Conservation (phyloP, 805 yeast genomes). For the Metschnikowia amazonensis region DNA sequence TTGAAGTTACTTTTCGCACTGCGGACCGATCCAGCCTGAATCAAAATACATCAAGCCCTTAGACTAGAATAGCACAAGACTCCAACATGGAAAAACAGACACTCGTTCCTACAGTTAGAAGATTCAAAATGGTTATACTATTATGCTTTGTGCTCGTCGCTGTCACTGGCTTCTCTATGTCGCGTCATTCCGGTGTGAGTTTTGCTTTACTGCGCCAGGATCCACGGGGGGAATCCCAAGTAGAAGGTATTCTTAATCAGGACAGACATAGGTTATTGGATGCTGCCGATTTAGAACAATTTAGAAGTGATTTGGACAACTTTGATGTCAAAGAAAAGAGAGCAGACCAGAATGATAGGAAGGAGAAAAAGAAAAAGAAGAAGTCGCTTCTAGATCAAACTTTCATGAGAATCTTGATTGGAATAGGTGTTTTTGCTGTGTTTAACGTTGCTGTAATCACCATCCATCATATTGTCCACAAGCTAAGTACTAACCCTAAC, state of each 20-base stretch:
- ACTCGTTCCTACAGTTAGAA: not conserved
- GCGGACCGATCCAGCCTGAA: not conserved
- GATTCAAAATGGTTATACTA: not conserved
- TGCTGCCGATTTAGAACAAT: not conserved
- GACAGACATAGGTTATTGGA: not conserved
- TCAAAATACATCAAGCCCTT: constrained; percentile 5
- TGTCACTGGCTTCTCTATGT: not conserved
- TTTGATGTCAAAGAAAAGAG: not conserved
- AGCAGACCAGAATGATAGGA: constrained; percentile 3
- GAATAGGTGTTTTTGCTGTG: constrained; percentile 31
- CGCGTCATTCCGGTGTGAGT: constrained; percentile 1
- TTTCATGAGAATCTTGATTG: constrained; percentile 33
- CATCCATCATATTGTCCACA: constrained; percentile 36
- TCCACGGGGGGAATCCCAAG: not conserved
- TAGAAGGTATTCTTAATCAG: not conserved
- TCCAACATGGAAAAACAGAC: not conserved
- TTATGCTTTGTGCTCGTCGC: not conserved
- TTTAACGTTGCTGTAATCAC: constrained; percentile 35
- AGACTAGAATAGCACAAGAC: not conserved
- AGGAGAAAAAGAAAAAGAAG: constrained; percentile 5
- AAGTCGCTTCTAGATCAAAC: constrained; percentile 10
- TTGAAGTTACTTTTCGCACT: not conserved
- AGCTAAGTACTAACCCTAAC: constrained; percentile 25
- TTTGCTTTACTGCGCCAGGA: constrained; percentile 1
- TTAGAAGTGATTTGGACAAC: not conserved